A percentile compares a stretch with the other conserved stretches of the same genome.
phyloP scores from a whole-genome alignment of 108 stramenopile genomes.

The Asterionellopsis glacialis region DNA sequence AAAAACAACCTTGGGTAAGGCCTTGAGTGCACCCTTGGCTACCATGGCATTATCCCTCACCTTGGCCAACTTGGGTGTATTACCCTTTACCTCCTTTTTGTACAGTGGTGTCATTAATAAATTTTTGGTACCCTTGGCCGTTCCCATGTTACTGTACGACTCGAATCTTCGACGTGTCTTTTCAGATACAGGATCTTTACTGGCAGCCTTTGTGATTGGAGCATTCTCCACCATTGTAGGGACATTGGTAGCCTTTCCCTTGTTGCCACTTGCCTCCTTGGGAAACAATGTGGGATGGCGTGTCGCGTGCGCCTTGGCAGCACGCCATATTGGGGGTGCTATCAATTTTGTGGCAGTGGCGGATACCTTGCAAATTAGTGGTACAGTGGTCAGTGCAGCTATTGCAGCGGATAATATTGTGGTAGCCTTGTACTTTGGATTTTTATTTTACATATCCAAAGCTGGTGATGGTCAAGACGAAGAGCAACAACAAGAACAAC shows the following conservation, averaged over 20 bases:
- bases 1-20: constrained; percentile 68
- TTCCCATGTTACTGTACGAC: constrained; percentile 86
- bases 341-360: constrained; percentile 92
- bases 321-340: constrained; percentile 93
- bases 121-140: constrained; percentile 81
- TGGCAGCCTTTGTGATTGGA: constrained; percentile 76
- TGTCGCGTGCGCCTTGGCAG: constrained; percentile 81
- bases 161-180: constrained; percentile 75
- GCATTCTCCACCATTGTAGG: constrained; percentile 77
- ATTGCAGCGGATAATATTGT: constrained; percentile 91
- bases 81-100: constrained; percentile 66
- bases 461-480: constrained; percentile 17
- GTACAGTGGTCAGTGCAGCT: constrained; percentile 56
- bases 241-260: constrained; percentile 65
- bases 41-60: constrained; percentile 68
- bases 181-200: constrained; percentile 68
- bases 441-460: constrained; percentile 63
- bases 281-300: constrained; percentile 65
- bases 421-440: constrained; percentile 83
- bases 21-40: constrained; percentile 71
- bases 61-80: constrained; percentile 60
- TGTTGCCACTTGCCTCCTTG: constrained; percentile 60
- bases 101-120: constrained; percentile 47
- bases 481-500: constrained; percentile 5
- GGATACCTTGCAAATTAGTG: constrained; percentile 67